Base-by-base conservation (phyloP, 129 eudicot species). In the Flaveria ramosissima region DNA sequence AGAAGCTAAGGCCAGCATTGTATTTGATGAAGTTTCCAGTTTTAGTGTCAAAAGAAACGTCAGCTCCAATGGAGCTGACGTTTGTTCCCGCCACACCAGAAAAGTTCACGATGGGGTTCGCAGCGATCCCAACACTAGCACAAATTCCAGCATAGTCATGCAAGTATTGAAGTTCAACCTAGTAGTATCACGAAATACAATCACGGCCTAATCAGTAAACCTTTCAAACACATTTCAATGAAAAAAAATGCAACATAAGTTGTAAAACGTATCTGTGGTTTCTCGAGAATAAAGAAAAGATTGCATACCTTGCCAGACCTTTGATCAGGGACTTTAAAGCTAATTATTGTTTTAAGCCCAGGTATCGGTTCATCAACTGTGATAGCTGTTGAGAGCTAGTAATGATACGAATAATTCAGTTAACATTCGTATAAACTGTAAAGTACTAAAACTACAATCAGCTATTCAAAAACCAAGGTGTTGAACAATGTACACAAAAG, bases 161-260 rank as follows among this genome's bases (percentile, higher is more conserved):
- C 84, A 89, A 65, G 79, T 92, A 92, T 80, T 92, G 97, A 69
- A 92, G 82, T 81, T 92, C 97, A 60, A 89, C 62, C 97, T 92
- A 19, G 88, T 64, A 47, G 56, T 68, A 76, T 41, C 20, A 16
- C 21, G 46, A 79, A 75, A 57, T 41, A 81, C 26, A 77, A 79
- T 74, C 24, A 47, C 36, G 62, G 21, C 0, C 15, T 7, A 19
- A 76, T 17, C 30, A 74, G 12, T 48, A 60, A 68, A 21, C 42
- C 17, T 70, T 67, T 68, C 13, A 52, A 27, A 52, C 68, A 27
- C 27, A 26, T 13, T 61, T 61, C 39, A 61, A 21, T 17, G 55
- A 61, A 74, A 59, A 57, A 26, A 61, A 74, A 43, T 74, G 51
- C 14, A 15, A 20, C 30, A 57, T 57, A 19, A 1, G 60, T 53